These are phyloP conservation scores for Saccharomycopsis amapae DNA, from an alignment of 805 yeast species.

Conservation along the genomic window DNA sequence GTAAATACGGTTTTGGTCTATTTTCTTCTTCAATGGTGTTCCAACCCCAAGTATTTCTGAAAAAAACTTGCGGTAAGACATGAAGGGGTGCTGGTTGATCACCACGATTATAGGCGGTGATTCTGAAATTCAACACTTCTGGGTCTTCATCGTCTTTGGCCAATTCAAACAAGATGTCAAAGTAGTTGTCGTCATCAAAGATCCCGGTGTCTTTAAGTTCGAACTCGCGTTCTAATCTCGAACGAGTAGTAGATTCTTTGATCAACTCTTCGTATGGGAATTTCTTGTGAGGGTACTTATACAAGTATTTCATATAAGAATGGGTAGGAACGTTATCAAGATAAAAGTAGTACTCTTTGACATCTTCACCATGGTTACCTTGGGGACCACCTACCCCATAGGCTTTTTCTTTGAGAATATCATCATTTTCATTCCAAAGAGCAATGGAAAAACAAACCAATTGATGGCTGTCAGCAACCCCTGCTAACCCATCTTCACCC, in stretches of 20 bases:
- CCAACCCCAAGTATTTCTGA: slow-evolving; percentile 95
- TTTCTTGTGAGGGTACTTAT: slow-evolving; percentile 84
- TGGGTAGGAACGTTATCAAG: slow-evolving; percentile 91
- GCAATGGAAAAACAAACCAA: slow-evolving; percentile 71
- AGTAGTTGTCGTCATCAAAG: slow-evolving; percentile 57
- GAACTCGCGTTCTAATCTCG: slow-evolving; percentile 64
- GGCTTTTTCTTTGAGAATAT: slow-evolving; percentile 73
- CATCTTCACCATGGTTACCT: slow-evolving; percentile 96
- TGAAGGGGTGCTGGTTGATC: slow-evolving; percentile 83
- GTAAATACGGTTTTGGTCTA: slow-evolving; percentile 43
- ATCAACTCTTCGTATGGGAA: slow-evolving; percentile 77
- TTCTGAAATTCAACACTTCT: slow-evolving; percentile 72
- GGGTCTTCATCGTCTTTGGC: slow-evolving; percentile 79
- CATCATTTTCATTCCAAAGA: slow-evolving; percentile 87
- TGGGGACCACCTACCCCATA: slow-evolving; percentile 89
- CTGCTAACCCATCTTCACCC: slow-evolving; percentile 96
- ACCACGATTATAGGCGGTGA: slow-evolving; percentile 83
- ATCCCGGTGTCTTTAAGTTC: slow-evolving; percentile 79
- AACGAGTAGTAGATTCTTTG: slow-evolving; percentile 56
- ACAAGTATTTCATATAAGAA: slow-evolving; percentile 83
- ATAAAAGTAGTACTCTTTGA: slow-evolving; percentile 77
- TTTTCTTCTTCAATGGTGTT: slow-evolving; percentile 46
- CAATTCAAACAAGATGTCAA: slow-evolving; percentile 84
- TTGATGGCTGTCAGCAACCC: slow-evolving; percentile 80
- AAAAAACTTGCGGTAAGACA: slow-evolving; percentile 74